Base-by-base conservation (phyloP, 108 stramenopile genomes). In the Fragilaria radians region DNA sequence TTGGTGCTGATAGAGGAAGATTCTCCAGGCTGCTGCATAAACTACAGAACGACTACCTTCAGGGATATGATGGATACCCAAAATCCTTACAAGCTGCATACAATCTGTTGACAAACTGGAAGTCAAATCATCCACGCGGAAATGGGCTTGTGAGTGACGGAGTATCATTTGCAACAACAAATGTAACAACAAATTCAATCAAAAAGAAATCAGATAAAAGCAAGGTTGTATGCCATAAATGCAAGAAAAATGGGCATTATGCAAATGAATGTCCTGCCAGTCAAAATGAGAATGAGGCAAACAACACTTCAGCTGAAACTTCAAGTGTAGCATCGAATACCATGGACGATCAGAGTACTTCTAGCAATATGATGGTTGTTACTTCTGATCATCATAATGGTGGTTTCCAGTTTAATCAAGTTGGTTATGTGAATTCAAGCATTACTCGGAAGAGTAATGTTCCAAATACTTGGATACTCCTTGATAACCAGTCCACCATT, bases 401-500 rank as follows among this genome's bases (percentile, higher is more conserved):
- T 42, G 36, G 14, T 7, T 42, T 42, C 36, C 36, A 42, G 36
- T 42, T 42, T 42, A 42, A 42, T 42, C 36, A 42, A 11, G 36
- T 11, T 14, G 36, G 7, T 14, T 11, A 7, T 14, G 14, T 42
- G 36, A 42, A 42, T 14, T 7, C 7, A 42, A 42, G 11, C 36
- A 14, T 14, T 11, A 42, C 7, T 42, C 36, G 36, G 36, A 42
- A 42, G 36, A 42, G 50, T 7, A 19, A 21, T 9, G 19, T 66
- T 14, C 47, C 65, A 0, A 28, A 14, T 3, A 36, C 22, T 3
- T 68, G 59, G 74, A 63, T 76, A 0, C 48, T 76, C 9, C 46
- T 71, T 0, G 77, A 79, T 48, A 74, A 50, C 48, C 77, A 79
- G 50, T 71, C 73, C 0, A 67, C 77, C 7, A 55, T 66, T n/a